Evolutionary conservation across 106 monocot genomes (phyloP), one percentile per base, ranked within the genome.

Genomic region (Allium cepa): DNA sequence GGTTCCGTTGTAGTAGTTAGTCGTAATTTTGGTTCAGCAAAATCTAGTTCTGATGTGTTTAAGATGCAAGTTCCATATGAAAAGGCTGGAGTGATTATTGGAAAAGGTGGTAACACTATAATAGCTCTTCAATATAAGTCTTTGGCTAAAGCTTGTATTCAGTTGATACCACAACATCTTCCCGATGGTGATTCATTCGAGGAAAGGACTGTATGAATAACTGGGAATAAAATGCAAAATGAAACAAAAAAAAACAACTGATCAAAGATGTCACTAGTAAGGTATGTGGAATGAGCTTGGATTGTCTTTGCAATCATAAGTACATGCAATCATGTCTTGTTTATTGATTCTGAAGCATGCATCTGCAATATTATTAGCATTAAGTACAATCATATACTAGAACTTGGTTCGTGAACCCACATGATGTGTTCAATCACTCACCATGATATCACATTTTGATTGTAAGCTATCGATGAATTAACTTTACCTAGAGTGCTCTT

Each of bases 81-180:
- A 26, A 96, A 91, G 91, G 95, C 91, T 22, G 96, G 96, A 63
- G 13, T 81, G 49, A 86, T 96, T 15, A 96, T 96, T 45, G 95
- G 95, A 17, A 96, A 91, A 71, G 95, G 95, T 53, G 95, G 95
- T 56, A 83, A 91, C 49, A 91, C 88, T 18, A 91, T 91, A 57
- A 96, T 84, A 71, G 81, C 61, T 36, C 68, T 96, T 10, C 95
- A 96, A 62, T 79, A 81, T 7, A 83, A 70, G 64, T 91, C 91
- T 72, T 85, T n/a, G n/a, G n/a, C n/a, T n/a, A n/a, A 92, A 57
- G 91, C 91, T 78, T 84, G 88, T 60, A 96, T 97, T 67, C 68
- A 97, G 96, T 80, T 97, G 70, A 79, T 92, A 69, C 92, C 86
- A 47, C 92, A 85, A 82, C 80, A 92, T 82, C 75, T 81, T 61